A percentile compares a stretch with the other conserved stretches of the same genome.
phyloP scores from a whole-genome alignment of 2,329 filamentous ascomycete genomes.

The Botryotinia globosa region DNA sequence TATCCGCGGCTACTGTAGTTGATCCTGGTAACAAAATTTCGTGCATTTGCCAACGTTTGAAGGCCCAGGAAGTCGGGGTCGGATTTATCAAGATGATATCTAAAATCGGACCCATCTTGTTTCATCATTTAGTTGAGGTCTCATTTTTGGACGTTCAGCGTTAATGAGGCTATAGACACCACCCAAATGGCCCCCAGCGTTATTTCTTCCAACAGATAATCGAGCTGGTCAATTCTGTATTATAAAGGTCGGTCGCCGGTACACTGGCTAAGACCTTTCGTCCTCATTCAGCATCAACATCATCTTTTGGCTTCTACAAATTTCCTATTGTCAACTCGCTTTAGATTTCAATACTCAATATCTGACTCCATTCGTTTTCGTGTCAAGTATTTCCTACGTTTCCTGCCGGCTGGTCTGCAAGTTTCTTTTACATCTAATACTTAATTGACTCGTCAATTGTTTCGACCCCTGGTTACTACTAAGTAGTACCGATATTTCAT shows the following conservation, averaged over 20 bases:
- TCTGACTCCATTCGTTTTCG: slow-evolving; percentile 16
- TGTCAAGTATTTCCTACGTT: slow-evolving; percentile 15
- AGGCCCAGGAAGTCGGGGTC: slow-evolving; percentile 12
- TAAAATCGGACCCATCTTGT: slow-evolving; percentile 20
- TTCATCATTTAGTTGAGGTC: slow-evolving; percentile 20
- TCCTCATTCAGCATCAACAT: slow-evolving; percentile 17
- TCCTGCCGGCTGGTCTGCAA: slow-evolving; percentile 19
- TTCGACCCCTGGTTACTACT: slow-evolving; percentile 7
- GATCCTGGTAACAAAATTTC: slow-evolving; percentile 10
- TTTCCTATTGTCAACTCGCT: slow-evolving; percentile 18
- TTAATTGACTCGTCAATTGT: slow-evolving; percentile 15
- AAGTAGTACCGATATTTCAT: not conserved
- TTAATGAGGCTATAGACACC: slow-evolving; percentile 21
- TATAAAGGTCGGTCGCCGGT: slow-evolving; percentile 21
- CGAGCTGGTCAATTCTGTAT: slow-evolving; percentile 19
- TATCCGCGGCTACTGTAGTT: slow-evolving; percentile 16
- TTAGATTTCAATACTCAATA: slow-evolving; percentile 17
- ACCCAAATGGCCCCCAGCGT: slow-evolving; percentile 15
- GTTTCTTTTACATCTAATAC: slow-evolving; percentile 2
- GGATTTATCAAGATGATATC: slow-evolving; percentile 12
- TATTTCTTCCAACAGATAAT: slow-evolving; percentile 17
- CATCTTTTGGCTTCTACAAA: not conserved
- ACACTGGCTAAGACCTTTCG: slow-evolving; percentile 22
- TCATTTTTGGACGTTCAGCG: slow-evolving; percentile 19
- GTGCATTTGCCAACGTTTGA: slow-evolving; percentile 14